A percentile compares a stretch with the other conserved stretches of the same genome.
phyloP scores from a whole-genome alignment of 2,329 filamentous ascomycete species.

The Scedosporium apiospermum region DNA sequence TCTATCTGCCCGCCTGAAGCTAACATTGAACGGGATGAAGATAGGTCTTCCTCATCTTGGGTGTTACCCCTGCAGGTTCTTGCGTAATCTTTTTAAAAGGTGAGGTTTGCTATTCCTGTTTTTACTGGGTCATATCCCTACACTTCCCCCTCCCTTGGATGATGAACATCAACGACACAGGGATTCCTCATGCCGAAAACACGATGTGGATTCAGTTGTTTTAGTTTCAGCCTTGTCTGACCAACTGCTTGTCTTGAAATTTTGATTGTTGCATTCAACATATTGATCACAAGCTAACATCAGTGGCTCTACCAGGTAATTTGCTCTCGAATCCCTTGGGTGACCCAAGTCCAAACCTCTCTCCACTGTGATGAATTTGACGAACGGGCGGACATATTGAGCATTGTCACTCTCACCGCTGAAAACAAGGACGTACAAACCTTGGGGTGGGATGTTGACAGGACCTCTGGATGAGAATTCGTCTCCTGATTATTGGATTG shows the following conservation, averaged over 20 bases:
- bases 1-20: background rate
- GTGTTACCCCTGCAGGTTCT: too few relatives aligned
- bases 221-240: conserved; percentile 64
- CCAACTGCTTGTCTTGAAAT: conserved; percentile 18
- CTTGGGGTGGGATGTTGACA: conserved; percentile 40
- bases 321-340: conserved; percentile 4
- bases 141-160: conserved; percentile 24
- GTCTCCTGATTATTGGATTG: conserved; percentile 46
- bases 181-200: conserved; percentile 62
- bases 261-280: background rate
- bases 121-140: background rate
- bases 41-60: too few relatives aligned
- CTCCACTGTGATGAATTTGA: conserved; percentile 51
- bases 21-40: background rate
- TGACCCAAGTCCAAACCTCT: background rate
- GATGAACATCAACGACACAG: conserved; percentile 54
- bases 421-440: conserved; percentile 53
- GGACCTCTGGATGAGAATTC: conserved; percentile 56
- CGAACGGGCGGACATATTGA: conserved; percentile 63
- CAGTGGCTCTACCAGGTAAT: conserved; percentile 7
- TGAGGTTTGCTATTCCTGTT: conserved; percentile 11
- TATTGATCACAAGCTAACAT: background rate
- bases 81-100: too few relatives aligned
- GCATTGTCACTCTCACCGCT: conserved; percentile 35
- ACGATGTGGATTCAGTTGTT: conserved; percentile 53